These are phyloP conservation scores for Backusella macrospora DNA, from an alignment of 192 early-diverging fungal species.

Conservation along the genomic window DNA sequence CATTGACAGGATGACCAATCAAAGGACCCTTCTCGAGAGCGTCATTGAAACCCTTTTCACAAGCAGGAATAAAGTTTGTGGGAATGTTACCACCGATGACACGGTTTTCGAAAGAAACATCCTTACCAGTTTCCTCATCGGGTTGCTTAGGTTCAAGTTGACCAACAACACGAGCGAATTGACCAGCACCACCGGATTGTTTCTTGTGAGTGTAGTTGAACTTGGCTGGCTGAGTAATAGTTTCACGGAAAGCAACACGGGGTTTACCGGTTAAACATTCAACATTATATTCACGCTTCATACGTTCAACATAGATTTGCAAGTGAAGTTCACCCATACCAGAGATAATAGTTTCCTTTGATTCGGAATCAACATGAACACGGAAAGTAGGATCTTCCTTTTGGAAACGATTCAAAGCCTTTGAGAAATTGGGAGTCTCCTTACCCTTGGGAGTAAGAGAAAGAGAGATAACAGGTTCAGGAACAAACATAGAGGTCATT, in stretches of 20 bases:
- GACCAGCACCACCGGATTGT: slow-evolving; percentile 95
- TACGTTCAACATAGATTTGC: slow-evolving; percentile 96
- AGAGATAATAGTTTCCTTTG: slow-evolving; percentile 86
- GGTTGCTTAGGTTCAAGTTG: slow-evolving; percentile 85
- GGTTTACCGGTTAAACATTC: slow-evolving; percentile 97
- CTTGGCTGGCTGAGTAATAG: slow-evolving; percentile 68
- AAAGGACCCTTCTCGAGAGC: slow-evolving; percentile 87
- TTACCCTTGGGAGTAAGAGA: slow-evolving; percentile 91
- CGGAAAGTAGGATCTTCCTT: slow-evolving; percentile 86
- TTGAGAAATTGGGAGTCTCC: slow-evolving; percentile 71
- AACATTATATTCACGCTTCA: slow-evolving; percentile 96
- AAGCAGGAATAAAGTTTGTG: slow-evolving; percentile 87
- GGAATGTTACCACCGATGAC: slow-evolving; percentile 96
- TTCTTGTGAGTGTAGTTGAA: slow-evolving; percentile 99
- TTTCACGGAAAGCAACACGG: slow-evolving; percentile 97
- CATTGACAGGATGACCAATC: slow-evolving; percentile 89
- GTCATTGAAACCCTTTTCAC: slow-evolving; percentile 95
- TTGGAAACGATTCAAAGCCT: slow-evolving; percentile 80
- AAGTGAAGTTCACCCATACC: slow-evolving; percentile 91
- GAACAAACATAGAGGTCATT: slow-evolving; percentile 97
- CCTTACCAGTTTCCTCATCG: slow-evolving; percentile 62
- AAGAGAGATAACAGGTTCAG: slow-evolving; percentile 95
- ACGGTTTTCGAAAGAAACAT: slow-evolving; percentile 76
- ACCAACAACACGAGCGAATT: slow-evolving; percentile 90
- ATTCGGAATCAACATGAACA: slow-evolving; percentile 76